Evolutionary conservation across 257 asterid species (phyloP), one percentile per base, ranked within the genome.

Genomic region (Nicotiana tabacum): DNA sequence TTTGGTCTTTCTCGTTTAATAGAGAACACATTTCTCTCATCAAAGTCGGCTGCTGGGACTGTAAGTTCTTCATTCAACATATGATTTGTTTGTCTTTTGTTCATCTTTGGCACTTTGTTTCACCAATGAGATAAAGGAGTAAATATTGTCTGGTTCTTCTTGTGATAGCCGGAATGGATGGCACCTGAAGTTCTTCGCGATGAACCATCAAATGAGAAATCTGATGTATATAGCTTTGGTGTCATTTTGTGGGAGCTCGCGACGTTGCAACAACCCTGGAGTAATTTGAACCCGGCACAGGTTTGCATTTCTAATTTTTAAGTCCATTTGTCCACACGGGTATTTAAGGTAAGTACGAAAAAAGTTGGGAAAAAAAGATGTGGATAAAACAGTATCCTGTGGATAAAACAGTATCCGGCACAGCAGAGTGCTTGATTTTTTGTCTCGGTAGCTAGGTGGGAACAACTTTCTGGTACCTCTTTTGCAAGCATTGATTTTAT

Each of bases 161-260:
- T 65, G 29, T 83, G 85, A 83, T 87, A 96, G 99, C 98, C 99
- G 43, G 99, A 96, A 91, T 96, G 99, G 99, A 96, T 96, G 99
- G 98, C 99, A 82, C 99, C 99, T 39, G 99, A 96, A 92, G 98
- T 96, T 85, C 96, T 96, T 64, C 97, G 99, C 39, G 97, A 92
- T 88, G 99, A 96, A 85, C 98, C 90, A 77, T 94, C 97, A 87
- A 94, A 96, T 88, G 99, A 96, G 88, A 96, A 96, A 87, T 94
- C 99, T 43, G 99, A 96, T 60, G 91, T 96, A 17, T 96, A 93
- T 88, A 96, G 99, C 87, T 96, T 96, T 86, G 99, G 99, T 74
- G 95, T 96, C 79, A 93, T 96, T 83, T 90, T 96, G 83, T 96
- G 99, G 99, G 99, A 96, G 91, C 90, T 96, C 85, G 92, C 91